A percentile compares a stretch with the other conserved stretches of the same genome.
Evolutionary conservation across 2,329 filamentous ascomycete species (phyloP).

Genomic region (Fusarium solani-melongenae): DNA sequence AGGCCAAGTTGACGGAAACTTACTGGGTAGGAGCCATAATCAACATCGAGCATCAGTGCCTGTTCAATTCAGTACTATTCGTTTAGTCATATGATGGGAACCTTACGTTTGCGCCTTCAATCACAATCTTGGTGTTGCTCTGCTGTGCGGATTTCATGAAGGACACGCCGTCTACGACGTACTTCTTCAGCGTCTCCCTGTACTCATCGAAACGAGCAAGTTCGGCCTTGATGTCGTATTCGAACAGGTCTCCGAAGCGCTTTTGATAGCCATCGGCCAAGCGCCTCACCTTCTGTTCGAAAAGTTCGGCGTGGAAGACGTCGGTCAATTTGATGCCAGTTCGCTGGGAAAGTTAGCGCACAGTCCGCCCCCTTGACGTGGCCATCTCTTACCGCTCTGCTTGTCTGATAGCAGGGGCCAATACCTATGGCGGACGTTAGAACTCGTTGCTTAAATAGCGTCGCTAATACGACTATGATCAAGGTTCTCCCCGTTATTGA

Average conservation of each 20-base stretch:
- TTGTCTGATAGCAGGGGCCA: conserved; percentile 49
- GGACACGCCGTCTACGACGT: neutral
- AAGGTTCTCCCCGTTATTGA: conserved; percentile 21
- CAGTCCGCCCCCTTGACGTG: conserved; percentile 31
- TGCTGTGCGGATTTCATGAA: neutral
- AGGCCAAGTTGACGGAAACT: neutral
- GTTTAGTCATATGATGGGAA: neutral
- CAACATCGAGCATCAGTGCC: neutral
- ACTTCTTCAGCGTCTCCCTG: neutral
- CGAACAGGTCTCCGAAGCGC: conserved; percentile 69
- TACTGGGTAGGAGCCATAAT: neutral
- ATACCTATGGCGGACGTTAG: conserved; percentile 50
- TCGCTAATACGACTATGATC: conserved; percentile 22
- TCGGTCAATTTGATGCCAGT: conserved; percentile 75
- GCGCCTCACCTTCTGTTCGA: conserved; percentile 72
- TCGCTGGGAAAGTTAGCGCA: conserved; percentile 53
- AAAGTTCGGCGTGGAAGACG: conserved; percentile 73
- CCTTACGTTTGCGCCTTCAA: neutral
- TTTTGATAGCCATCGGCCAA: conserved; percentile 69
- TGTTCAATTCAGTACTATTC: neutral
- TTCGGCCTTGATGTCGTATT: neutral
- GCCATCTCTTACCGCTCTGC: conserved; percentile 41
- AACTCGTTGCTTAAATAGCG: conserved; percentile 33
- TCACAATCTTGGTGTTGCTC: neutral
- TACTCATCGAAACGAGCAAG: neutral